Conservation (phyloP, 179 eudicot genomes). For the Beta macrorhiza region DNA sequence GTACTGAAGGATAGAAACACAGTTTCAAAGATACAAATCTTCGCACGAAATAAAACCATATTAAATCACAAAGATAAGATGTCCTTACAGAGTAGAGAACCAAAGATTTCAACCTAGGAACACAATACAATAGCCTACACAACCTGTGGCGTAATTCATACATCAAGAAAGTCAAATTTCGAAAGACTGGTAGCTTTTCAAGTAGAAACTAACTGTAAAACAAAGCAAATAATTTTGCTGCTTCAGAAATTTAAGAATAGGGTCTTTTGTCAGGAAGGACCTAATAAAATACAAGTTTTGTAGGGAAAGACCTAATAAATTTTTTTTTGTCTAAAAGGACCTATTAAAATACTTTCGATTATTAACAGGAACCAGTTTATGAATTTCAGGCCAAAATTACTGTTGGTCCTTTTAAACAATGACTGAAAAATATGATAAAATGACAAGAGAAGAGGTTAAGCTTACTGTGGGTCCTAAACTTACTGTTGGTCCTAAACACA, state of each 20-base stretch:
- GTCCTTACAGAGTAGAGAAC: conserved; percentile 2
- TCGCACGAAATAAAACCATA: not conserved
- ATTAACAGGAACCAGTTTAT: no score
- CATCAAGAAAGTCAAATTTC: conserved; percentile 12
- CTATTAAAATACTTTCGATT: no score
- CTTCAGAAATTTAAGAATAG: not conserved
- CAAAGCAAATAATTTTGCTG: not conserved
- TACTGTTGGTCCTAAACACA: not conserved
- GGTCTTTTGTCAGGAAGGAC: no score
- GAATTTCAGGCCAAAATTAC: no score
- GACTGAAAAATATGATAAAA: not conserved
- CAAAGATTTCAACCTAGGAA: conserved; percentile 14
- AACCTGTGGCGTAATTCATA: not conserved
- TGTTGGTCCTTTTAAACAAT: no score
- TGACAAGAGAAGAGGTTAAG: not conserved
- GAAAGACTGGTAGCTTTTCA: not conserved
- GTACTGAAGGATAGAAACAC: not conserved
- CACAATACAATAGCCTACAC: not conserved
- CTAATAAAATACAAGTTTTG: no score
- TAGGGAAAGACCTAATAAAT: no score
- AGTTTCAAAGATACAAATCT: not conserved
- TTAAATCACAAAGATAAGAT: not conserved
- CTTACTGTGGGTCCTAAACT: not conserved
- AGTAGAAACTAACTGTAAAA: not conserved
- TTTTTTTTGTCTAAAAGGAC: no score